Base-by-base conservation (phyloP, 768 basidiomycete genomes). In the Hebeloma cylindrosporum region DNA sequence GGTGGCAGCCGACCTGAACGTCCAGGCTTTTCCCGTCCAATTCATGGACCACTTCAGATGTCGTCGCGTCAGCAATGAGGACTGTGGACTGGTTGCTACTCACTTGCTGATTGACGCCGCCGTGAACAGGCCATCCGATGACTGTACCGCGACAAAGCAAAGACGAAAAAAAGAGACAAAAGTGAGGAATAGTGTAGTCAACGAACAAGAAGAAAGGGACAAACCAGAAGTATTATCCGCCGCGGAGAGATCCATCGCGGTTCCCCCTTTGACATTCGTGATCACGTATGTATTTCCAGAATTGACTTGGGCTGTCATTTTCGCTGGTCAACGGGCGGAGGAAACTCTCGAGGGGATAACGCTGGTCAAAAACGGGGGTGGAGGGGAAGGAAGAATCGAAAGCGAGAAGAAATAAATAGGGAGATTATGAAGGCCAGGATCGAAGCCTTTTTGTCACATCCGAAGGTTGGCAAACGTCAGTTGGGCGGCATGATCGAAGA, bases 201-300 rank as follows among this genome's bases (percentile, higher is more conserved):
- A n/a, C n/a, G n/a, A n/a, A n/a, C n/a, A n/a, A n/a, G n/a, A n/a
- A n/a, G n/a, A 16, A 21, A 27, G 41, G 26, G 4, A 63, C 74
- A 20, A 46, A 77, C 78, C 68, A 36, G 76, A 68, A 6, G 34
- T 57, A 46, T 75, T 69, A 56, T 82, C 79, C 6, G 46, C 64
- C 3, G 72, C 78, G 13, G 80, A 82, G 44, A 83, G 68, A 53
- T 83, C 80, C 18, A 81, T 50, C 20, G 70, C 75, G 4, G 74
- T 82, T 2, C 70, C 71, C 6, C 71, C 65, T 60, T 78, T 73
- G 54, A 61, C 69, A 60, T 83, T 84, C 29, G 58, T 64, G 52
- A 83, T 68, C 25, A 52, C 66, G 63, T 77, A 82, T 0, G 54
- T 66, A 11, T 27, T 43, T 14, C 75, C 73, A 21, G 66, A 61